Evolutionary conservation across 148 eudicot species (phyloP), one percentile per base, ranked within the genome.

Genomic region (Bassia scoparia): DNA sequence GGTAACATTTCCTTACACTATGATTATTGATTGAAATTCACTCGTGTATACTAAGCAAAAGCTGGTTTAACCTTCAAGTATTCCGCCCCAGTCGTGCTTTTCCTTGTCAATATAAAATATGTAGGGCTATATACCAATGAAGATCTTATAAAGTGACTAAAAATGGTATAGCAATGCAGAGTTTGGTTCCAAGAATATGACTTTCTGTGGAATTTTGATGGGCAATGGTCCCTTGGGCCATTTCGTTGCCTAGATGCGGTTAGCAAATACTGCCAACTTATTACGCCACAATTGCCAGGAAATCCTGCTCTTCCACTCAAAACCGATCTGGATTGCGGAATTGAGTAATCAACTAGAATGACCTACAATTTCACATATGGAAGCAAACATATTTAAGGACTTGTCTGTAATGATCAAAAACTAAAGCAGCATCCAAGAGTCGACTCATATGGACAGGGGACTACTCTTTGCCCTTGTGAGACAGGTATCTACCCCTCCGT

Each of bases 141-240:
- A 27, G 24, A 2, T 37, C 3, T 46, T 20, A 23, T 38, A 15
- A 37, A 63, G 24, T 65, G 43, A 24, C 49, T 66, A 13, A 26
- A 43, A 1, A 10, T 66, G 18, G 26, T 33, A 24, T 61, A 7
- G 17, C n/a, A 33, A n/a, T 66, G 76, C 69, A 94, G 98, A 82
- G 55, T 93, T 89, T 80, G 97, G 98, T 72, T 79, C 73, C 87
- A 93, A 80, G 76, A 85, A 71, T 81, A 86, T 87, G 87, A 85
- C 81, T 21, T 87, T 93, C 70, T 90, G 95, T 81, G 98, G 98
- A 53, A 83, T 93, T 38, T 89, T 80, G 98, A 93, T 63, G 98
- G 98, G 73, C 98, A 93, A n/a, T 53, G 98, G 98, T 33, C 91
- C 97, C 20, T 84, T 94, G 95, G 98, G 98, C n/a, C 97, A 93